Evolutionary conservation across 306 rosid genomes (phyloP), one percentile per base, ranked within the genome.

Genomic region (Prunus padus): DNA sequence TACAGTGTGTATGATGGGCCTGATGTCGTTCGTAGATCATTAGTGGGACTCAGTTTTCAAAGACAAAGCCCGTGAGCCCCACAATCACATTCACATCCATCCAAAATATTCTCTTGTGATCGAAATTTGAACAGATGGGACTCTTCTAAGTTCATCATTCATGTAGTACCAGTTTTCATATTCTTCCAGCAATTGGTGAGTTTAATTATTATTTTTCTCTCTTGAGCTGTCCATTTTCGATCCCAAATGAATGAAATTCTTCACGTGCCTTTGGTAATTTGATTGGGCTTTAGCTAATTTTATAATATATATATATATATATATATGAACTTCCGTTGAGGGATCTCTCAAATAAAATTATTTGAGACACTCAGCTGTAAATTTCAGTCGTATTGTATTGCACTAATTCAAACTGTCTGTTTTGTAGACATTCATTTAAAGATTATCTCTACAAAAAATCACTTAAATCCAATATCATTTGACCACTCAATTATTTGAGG

Each of bases 91-190:
- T 75, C 76, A 69, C 79, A 46, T 79, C 78, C 47, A 73, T 87
- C 93, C 87, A 84, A 87, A 72, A 72, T 78, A 55, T 69, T 81
- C 72, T 73, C 82, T 56, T 81, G 82, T 80, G 84, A 87, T 83
- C 60, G 72, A 50, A 81, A 84, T 61, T 80, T 71, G 74, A 80
- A 84, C 90, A 83, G 83, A 85, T 79, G 79, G 85, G 87, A 56
- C 77, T 72, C 81, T 56, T 66, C 52, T 16, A 3, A 23, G 57
- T 75, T 86, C 44, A 82, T 87, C 71, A 86, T 89, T 64, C 79
- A 82, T 79, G 49, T 74, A 77, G 56, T 69, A 18, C 46, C 4
- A 0, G 13, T n/a, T 44, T 80, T 80, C 10, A 2, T 42, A 28
- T 55, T 18, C 25, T 71, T 81, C 85, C 88, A 76, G 87, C 83